phyloP scores from a whole-genome alignment of 257 asterid species.

The Euphrasia confusa region DNA sequence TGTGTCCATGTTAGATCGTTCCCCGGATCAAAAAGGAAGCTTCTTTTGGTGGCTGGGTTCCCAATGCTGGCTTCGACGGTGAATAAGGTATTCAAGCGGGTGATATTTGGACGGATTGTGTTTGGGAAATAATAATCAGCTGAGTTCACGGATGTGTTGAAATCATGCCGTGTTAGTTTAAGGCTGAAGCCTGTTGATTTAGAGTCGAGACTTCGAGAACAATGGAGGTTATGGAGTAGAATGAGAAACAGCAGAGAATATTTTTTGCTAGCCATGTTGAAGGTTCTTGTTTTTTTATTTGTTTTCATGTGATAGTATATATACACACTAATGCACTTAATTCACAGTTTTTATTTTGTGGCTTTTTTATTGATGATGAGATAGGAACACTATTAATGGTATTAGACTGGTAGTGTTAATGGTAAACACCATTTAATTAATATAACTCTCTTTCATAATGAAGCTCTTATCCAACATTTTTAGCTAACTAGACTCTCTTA shows the following conservation, averaged over 20 bases:
- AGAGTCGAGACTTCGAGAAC: not conserved
- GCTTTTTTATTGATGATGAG: too few species aligned
- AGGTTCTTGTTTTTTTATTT: not conserved
- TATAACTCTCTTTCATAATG: not conserved
- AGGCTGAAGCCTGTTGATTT: slow-evolving; percentile 9
- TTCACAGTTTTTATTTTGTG: too few species aligned
- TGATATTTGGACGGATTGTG: slow-evolving; percentile 11
- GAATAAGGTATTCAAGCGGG: slow-evolving; percentile 2
- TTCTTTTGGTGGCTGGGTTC: slow-evolving; percentile 10
- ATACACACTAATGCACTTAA: not conserved
- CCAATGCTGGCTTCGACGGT: slow-evolving; percentile 17
- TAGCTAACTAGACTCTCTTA: too few species aligned
- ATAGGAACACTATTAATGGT: too few species aligned
- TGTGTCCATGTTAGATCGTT: slow-evolving; percentile 18
- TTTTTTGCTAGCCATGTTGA: slow-evolving; percentile 13
- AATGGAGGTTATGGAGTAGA: slow-evolving; percentile 3
- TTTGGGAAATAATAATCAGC: not conserved
- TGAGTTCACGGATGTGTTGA: not conserved
- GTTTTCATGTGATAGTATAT: not conserved
- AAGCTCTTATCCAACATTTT: too few species aligned
- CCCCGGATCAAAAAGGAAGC: slow-evolving; percentile 20
- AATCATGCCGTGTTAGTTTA: not conserved
- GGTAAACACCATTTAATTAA: too few species aligned
- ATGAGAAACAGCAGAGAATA: not conserved
- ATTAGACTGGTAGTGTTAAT: too few species aligned